Evolutionary conservation across 352 stramenopile species (phyloP).

Genomic region (Globisporangium middletonii): DNA sequence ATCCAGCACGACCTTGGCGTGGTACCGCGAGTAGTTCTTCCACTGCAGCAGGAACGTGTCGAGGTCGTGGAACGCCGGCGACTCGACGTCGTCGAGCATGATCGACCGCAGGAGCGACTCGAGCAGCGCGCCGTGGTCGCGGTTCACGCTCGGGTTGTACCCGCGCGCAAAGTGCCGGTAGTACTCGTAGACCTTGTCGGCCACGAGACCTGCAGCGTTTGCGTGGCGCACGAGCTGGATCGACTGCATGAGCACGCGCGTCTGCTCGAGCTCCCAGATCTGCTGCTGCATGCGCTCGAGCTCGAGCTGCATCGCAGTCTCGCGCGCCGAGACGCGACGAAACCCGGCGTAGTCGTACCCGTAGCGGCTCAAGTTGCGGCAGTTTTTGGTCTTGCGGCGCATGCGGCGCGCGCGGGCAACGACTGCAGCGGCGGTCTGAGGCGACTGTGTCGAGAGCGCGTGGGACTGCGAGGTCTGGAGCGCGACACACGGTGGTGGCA

Average conservation of each 20-base stretch:
- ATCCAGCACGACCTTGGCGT: constrained; percentile 31
- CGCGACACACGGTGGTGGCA: neutral
- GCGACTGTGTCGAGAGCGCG: neutral
- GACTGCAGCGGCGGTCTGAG: neutral
- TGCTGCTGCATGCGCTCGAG: constrained; percentile 31
- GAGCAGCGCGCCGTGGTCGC: constrained; percentile 13
- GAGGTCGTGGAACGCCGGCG: constrained; percentile 36
- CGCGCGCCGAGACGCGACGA: constrained; percentile 21
- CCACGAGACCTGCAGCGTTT: constrained; percentile 32
- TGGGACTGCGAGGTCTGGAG: neutral
- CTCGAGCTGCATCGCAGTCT: constrained; percentile 22
- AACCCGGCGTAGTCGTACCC: constrained; percentile 26
- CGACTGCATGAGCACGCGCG: constrained; percentile 33
- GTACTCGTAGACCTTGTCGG: constrained; percentile 38
- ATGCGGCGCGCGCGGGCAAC: constrained; percentile 2
- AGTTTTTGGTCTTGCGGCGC: constrained; percentile 36
- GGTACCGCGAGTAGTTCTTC: constrained; percentile 59
- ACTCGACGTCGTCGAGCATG: constrained; percentile 44
- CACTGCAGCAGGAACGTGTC: constrained; percentile 52
- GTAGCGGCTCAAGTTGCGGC: constrained; percentile 26
- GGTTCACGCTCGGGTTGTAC: constrained; percentile 28
- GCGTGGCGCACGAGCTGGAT: constrained; percentile 33
- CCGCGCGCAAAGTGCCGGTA: constrained; percentile 40
- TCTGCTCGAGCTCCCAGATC: constrained; percentile 38
- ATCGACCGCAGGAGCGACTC: constrained; percentile 41